Base-by-base conservation (phyloP, 208 protist genomes). In the Leptomonas pyrrhocoris region DNA sequence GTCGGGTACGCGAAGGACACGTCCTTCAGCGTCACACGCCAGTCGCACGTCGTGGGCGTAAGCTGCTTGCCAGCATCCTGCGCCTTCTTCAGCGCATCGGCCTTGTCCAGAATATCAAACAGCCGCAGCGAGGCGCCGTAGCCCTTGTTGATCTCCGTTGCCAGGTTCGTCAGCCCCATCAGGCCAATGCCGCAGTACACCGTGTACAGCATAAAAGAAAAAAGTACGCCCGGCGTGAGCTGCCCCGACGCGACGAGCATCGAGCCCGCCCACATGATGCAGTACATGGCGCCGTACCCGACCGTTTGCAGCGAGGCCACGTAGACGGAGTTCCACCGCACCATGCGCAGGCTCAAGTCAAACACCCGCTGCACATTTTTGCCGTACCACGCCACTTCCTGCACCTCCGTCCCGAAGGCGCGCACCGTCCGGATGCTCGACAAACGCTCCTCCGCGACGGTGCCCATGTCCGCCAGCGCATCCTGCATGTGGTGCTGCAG, bases 191-290 rank as follows among this genome's bases (percentile, higher is more conserved):
- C 91, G 73, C 89, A 91, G 82, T 95, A 97, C 23, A 97, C 80
- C 7, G 87, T 94, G 69, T 97, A 96, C 2, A 97, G 76, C 53
- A 96, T 79, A 51, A 97, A 95, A n/a, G 88, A 94, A 61, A 95
- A 95, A 58, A 97, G 84, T 7, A 88, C 50, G 16, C 94, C 94
- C 15, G 90, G 79, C 27, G 94, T 88, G 21, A 97, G 70, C 45
- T 79, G 71, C 21, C 83, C 84, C 2, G 82, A 81, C 21, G 90
- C 80, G 27, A 96, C 88, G 50, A 94, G 85, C 80, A 95, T 82
- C 19, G 88, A 93, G 60, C 92, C 92, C 4, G 89, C 90, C 88
- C 88, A 96, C 74, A 95, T 86, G 65, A 96, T 80, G 67, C 85
- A 81, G 77, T 93, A 93, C 78, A 94, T 81, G 15, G 88, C 89